phyloP scores from a whole-genome alignment of 2,329 filamentous ascomycete species.

The Cladophialophora psammophila region DNA sequence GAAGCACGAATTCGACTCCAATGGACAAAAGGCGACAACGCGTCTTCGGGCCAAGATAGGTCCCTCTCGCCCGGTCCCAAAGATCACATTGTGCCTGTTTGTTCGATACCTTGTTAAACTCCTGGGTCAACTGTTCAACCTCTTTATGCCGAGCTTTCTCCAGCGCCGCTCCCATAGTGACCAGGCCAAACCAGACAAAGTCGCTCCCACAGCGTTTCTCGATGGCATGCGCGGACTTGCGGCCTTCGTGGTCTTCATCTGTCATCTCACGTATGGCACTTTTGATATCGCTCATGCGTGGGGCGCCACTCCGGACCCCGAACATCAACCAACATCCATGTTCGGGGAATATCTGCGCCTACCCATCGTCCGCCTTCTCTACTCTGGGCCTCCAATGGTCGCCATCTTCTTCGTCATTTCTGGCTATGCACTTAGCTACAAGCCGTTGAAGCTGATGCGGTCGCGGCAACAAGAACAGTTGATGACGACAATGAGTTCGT shows the following conservation, averaged over 20 bases:
- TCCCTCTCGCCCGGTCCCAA: constrained; percentile 8
- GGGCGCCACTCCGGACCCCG: constrained; percentile 32
- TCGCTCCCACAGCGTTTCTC: constrained; percentile 40
- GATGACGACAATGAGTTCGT: constrained; percentile 51
- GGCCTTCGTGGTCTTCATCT: constrained; percentile 40
- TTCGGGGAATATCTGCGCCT: constrained; percentile 32
- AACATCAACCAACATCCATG: constrained; percentile 7
- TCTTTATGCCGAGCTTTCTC: constrained; percentile 31
- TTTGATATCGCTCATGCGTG: constrained; percentile 37
- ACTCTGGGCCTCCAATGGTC: constrained; percentile 44
- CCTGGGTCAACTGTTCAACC: constrained; percentile 14
- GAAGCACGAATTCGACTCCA: constrained; percentile 21
- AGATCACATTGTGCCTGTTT: constrained; percentile 21
- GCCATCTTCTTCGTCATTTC: constrained; percentile 58
- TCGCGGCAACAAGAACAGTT: constrained; percentile 47
- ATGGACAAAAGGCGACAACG: neutral
- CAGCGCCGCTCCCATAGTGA: constrained; percentile 22
- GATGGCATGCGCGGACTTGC: constrained; percentile 55
- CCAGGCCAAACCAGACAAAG: constrained; percentile 13
- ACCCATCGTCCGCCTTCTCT: constrained; percentile 37
- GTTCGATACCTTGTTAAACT: constrained; percentile 20
- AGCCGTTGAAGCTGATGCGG: constrained; percentile 51
- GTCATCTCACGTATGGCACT: constrained; percentile 37
- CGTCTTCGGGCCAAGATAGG: constrained; percentile 9
- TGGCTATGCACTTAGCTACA: constrained; percentile 57